Evolutionary conservation across 2,329 filamentous ascomycete species (phyloP), one percentile per base, ranked within the genome.

Genomic region (Microdochium bolleyi): DNA sequence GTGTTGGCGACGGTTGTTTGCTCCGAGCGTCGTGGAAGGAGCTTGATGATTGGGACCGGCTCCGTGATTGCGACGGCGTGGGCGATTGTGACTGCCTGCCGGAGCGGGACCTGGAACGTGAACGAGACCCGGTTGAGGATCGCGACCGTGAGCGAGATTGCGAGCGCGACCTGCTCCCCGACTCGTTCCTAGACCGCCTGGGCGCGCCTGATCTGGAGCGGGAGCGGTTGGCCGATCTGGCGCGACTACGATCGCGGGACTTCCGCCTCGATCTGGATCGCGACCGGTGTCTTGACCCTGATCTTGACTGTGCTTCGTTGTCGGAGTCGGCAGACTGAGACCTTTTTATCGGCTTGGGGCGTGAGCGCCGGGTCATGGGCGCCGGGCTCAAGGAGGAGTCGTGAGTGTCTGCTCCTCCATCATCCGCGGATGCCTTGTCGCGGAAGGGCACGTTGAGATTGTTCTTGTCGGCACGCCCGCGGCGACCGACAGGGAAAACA

Each of bases 1-100:
- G 13, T 71, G 72, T 46, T 51, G 56, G 51, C 9, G 65, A 67
- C 27, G 69, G 70, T 37, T 66, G 68, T 9, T 54, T 25, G 24
- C 44, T 56, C 8, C 53, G 52, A n/a, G 56, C 22, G 8, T 52
- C 52, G 51, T 46, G 48, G 48, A 30, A 49, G 9, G 48, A 49
- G 24, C 24, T 49, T 22, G 48, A 25, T 19, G 48, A 49, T n/a
- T 14, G 25, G 27, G 48, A 49, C 3, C 48, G 24, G 19, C 48
- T 49, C 27, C 48, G 9, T 14, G 49, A 53, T 21, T 54, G 56
- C 1, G 60, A 60, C 9, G 38, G 53, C 14, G 58, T 57, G 32
- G 52, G 46, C 13, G 59, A 58, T 38, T 56, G 53, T 1, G 62
- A 62, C 13, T 55, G 54, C 2, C 60, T 60, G 5, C 55, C 44